Evolutionary conservation across 2,329 filamentous ascomycete genomes (phyloP).

Genomic region (Cercospora sp.): DNA sequence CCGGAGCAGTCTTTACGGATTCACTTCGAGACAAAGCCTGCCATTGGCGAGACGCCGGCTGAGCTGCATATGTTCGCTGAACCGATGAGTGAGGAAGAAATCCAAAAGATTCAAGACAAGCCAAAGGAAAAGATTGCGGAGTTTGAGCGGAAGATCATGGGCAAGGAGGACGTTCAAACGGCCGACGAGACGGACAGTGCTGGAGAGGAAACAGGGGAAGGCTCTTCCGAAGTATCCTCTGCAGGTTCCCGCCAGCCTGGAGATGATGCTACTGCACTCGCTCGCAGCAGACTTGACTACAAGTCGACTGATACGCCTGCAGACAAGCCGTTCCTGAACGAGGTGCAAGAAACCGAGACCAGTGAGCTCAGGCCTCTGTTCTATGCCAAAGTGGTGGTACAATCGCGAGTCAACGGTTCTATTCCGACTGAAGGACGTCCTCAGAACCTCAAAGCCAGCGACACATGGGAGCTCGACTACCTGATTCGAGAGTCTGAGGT

Average conservation of each 20-base stretch:
- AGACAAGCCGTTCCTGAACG: constrained; percentile 15
- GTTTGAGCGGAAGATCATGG: constrained; percentile 59
- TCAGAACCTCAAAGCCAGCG: constrained; percentile 43
- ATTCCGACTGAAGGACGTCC: constrained; percentile 61
- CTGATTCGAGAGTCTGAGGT: constrained; percentile 63
- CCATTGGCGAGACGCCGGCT: constrained; percentile 41
- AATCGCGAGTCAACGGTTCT: constrained; percentile 69
- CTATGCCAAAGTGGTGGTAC: constrained; percentile 70
- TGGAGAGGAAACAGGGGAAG: background rate
- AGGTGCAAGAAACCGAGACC: constrained; percentile 10
- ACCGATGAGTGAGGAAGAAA: constrained; percentile 72
- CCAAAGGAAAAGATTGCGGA: constrained; percentile 65
- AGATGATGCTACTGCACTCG: constrained; percentile 13
- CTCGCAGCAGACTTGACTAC: constrained; percentile 8
- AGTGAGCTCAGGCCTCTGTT: constrained; percentile 50
- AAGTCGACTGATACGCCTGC: constrained; percentile 14
- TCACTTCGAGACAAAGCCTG: constrained; percentile 49
- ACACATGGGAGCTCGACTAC: constrained; percentile 77
- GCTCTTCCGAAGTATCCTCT: constrained; percentile 1
- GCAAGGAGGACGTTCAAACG: constrained; percentile 24
- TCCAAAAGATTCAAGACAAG: constrained; percentile 70
- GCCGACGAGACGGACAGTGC: constrained; percentile 20
- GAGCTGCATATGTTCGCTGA: constrained; percentile 91
- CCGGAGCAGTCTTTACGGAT: constrained; percentile 57
- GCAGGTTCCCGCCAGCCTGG: background rate